These are phyloP conservation scores for Corymbia citriodora DNA, from an alignment of 441 rosid species.

Conservation along the genomic window DNA sequence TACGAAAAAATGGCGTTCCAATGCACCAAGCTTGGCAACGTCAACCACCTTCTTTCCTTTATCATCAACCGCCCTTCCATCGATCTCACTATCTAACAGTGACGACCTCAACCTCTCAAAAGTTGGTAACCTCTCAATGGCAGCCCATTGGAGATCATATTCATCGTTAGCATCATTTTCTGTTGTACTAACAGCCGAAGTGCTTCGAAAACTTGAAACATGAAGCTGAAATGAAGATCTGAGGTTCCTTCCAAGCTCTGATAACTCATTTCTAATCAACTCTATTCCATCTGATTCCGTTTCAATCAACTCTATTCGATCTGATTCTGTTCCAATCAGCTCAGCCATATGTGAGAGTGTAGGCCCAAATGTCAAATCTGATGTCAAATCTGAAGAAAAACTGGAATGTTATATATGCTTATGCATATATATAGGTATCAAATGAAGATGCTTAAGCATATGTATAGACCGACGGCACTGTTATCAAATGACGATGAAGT, in stretches of 20 bases:
- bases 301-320: conserved; percentile 9
- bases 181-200: conserved; percentile 13
- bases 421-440: neutral
- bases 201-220: conserved; percentile 27
- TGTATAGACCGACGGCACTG: too few species aligned
- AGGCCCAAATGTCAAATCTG: neutral
- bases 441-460: too few species aligned
- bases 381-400: neutral
- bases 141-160: conserved; percentile 42
- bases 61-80: conserved; percentile 5
- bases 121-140: conserved; percentile 48
- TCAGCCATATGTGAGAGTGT: conserved; percentile 24
- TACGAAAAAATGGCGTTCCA: conserved; percentile 33
- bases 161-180: conserved; percentile 26
- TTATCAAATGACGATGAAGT: too few species aligned
- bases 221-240: conserved; percentile 30
- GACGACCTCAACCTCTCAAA: conserved; percentile 33
- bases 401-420: neutral
- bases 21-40: conserved; percentile 35
- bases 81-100: conserved; percentile 19
- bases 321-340: conserved; percentile 12
- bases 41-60: conserved; percentile 31
- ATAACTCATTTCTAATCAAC: conserved; percentile 31
- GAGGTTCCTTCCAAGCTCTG: conserved; percentile 43
- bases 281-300: conserved; percentile 29